phyloP scores from a whole-genome alignment of 2,329 filamentous ascomycete genomes.

The Fusarium keratoplasticum region DNA sequence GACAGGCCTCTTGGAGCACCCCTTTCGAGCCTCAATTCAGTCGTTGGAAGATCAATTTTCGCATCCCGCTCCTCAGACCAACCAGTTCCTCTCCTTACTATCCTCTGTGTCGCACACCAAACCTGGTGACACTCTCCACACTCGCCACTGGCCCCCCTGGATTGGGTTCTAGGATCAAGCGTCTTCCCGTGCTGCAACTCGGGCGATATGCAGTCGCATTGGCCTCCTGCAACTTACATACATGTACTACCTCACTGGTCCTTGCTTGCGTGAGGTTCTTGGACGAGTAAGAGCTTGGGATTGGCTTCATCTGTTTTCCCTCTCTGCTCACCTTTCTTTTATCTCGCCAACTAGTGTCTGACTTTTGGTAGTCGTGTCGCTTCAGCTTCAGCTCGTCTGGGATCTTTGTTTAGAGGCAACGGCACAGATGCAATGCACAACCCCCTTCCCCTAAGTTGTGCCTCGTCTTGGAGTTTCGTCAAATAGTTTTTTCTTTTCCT shows the following conservation, averaged over 20 bases:
- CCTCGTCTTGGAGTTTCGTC: background rate
- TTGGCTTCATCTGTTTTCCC: conserved; percentile 4
- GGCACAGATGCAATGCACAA: background rate
- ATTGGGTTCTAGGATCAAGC: background rate
- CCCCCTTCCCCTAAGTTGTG: conserved; percentile 1
- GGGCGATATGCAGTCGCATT: conserved; percentile 21
- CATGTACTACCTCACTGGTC: conserved; percentile 22
- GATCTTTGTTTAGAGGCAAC: background rate
- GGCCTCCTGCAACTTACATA: conserved; percentile 17
- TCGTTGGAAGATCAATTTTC: background rate
- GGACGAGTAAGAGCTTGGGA: conserved; percentile 7
- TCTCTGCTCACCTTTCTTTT: conserved; percentile 18
- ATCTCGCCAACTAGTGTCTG: conserved; percentile 18
- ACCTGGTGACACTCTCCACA: conserved; percentile 13
- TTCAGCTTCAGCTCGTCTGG: conserved; percentile 14
- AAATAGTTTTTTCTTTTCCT: conserved; percentile 4
- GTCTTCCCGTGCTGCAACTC: conserved; percentile 20
- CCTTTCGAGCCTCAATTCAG: background rate
- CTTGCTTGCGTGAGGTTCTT: conserved; percentile 20
- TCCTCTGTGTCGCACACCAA: conserved; percentile 21
- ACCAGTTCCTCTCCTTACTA: conserved; percentile 1
- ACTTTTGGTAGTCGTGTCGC: conserved; percentile 3
- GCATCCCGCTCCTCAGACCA: conserved; percentile 1
- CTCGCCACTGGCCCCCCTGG: conserved; percentile 21
- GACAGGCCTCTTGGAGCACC: conserved; percentile 13